Percentiles rank a stretch among this genome's conserved stretches.
phyloP scores from a whole-genome alignment of 2,329 filamentous ascomycete species.

The Blumeriella jaapii region DNA sequence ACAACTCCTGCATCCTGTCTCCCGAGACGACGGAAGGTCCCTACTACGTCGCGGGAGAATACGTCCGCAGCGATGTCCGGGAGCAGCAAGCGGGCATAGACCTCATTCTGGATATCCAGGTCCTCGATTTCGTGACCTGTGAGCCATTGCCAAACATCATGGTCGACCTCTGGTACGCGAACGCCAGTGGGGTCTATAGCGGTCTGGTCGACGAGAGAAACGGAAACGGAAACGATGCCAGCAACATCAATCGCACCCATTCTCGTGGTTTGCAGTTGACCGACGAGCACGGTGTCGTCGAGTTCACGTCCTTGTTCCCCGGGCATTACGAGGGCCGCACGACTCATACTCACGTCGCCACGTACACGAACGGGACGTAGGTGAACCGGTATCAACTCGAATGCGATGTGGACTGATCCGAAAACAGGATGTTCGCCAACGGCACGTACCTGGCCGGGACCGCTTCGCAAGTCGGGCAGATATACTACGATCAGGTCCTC shows the following conservation, averaged over 20 bases:
- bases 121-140: slow-evolving; percentile 43
- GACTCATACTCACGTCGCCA: slow-evolving; percentile 38
- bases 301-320: slow-evolving; percentile 33
- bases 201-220: slow-evolving; percentile 34
- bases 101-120: slow-evolving; percentile 37
- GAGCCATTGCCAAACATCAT: slow-evolving; percentile 36
- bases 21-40: slow-evolving; percentile 29
- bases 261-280: slow-evolving; percentile 33
- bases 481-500: slow-evolving; percentile 53
- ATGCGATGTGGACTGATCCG: slow-evolving; percentile 32
- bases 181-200: slow-evolving; percentile 38
- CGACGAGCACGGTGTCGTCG: slow-evolving; percentile 31
- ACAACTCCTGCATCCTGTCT: slow-evolving; percentile 25
- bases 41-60: slow-evolving; percentile 38
- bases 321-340: slow-evolving; percentile 36
- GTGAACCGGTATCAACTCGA: background rate
- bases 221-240: slow-evolving; percentile 30
- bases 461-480: slow-evolving; percentile 49
- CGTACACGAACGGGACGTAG: slow-evolving; percentile 31
- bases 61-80: slow-evolving; percentile 36
- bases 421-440: slow-evolving; percentile 30
- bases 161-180: slow-evolving; percentile 41
- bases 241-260: slow-evolving; percentile 31
- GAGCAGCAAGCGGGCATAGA: slow-evolving; percentile 28
- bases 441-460: slow-evolving; percentile 38